These are phyloP conservation scores for Tetradesmus obliquus DNA, from an alignment of 139 green algal species.

Conservation along the genomic window DNA sequence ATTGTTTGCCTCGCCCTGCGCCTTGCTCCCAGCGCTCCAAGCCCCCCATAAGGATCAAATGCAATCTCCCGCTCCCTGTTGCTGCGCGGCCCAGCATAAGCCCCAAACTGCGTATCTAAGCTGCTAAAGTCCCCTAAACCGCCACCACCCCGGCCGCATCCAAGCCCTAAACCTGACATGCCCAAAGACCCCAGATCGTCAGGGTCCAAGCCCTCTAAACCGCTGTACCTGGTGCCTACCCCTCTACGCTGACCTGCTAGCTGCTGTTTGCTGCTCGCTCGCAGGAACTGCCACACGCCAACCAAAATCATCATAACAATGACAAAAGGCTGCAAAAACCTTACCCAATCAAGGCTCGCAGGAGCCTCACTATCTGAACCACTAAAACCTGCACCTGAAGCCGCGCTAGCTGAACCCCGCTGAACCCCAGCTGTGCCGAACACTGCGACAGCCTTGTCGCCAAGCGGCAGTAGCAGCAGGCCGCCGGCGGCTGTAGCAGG, in stretches of 20 bases:
- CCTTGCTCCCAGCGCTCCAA: not conserved
- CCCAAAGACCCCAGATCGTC: not conserved
- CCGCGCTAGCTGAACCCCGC: not conserved
- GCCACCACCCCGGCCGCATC: not conserved
- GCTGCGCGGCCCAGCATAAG: not conserved
- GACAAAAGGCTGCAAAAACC: slow-evolving; percentile 32
- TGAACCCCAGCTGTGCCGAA: slow-evolving; percentile 4
- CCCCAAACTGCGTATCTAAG: slow-evolving; percentile 2
- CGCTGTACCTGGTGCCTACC: not conserved
- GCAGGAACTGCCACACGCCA: slow-evolving; percentile 35
- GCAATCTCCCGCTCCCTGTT: not conserved
- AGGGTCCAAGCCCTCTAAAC: not conserved
- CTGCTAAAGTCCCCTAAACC: not conserved
- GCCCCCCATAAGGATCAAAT: not conserved
- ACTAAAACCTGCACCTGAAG: not conserved
- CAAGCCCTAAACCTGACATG: not conserved
- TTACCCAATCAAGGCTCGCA: slow-evolving; percentile 14
- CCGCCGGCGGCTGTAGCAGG: not conserved
- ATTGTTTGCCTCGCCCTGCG: slow-evolving; percentile 6
- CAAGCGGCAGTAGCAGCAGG: slow-evolving; percentile 37
- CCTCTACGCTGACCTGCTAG: not conserved
- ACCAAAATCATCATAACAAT: slow-evolving; percentile 37
- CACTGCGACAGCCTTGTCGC: not conserved
- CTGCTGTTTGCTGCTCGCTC: slow-evolving; percentile 32
- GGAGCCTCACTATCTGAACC: not conserved